Percentiles rank a stretch among this genome's conserved stretches.
phyloP scores from a whole-genome alignment of 2,329 filamentous ascomycete species.

The Annulohypoxylon truncatum region DNA sequence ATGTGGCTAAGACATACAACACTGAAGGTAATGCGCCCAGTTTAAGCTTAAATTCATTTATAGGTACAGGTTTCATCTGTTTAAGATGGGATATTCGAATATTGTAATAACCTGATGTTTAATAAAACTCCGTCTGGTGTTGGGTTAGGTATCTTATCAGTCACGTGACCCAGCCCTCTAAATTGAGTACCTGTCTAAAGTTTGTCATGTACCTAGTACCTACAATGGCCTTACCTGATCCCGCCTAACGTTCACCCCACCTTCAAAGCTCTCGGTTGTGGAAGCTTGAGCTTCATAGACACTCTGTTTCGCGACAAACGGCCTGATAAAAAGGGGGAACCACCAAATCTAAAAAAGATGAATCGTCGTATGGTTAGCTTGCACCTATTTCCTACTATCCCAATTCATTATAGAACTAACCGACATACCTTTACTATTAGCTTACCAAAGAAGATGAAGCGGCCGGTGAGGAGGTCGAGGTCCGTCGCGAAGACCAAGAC shows the following conservation, averaged over 20 bases:
- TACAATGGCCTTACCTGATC: background rate
- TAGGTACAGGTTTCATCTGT: background rate
- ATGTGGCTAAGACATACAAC: background rate
- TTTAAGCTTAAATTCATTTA: background rate
- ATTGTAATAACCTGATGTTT: background rate
- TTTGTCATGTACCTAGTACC: slow-evolving; percentile 5
- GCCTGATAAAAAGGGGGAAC: background rate
- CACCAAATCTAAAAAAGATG: slow-evolving; percentile 42
- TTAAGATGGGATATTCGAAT: background rate
- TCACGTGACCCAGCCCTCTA: slow-evolving; percentile 35
- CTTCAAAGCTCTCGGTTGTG: slow-evolving; percentile 15
- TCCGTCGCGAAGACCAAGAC: slow-evolving; percentile 96
- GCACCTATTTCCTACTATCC: background rate
- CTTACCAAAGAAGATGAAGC: slow-evolving; percentile 94
- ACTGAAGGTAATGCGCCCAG: background rate
- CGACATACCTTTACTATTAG: slow-evolving; percentile 57
- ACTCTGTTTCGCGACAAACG: slow-evolving; percentile 1
- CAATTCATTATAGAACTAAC: slow-evolving; percentile 24
- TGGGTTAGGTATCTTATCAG: slow-evolving; percentile 16
- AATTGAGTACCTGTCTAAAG: background rate
- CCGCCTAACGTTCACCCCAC: background rate
- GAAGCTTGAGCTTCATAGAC: slow-evolving; percentile 9
- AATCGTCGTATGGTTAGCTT: slow-evolving; percentile 52
- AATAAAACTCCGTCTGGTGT: background rate
- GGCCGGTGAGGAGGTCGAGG: slow-evolving; percentile 85